Conservation (phyloP, 2,329 filamentous ascomycete genomes). For the Cryoendolithus antarcticus region DNA sequence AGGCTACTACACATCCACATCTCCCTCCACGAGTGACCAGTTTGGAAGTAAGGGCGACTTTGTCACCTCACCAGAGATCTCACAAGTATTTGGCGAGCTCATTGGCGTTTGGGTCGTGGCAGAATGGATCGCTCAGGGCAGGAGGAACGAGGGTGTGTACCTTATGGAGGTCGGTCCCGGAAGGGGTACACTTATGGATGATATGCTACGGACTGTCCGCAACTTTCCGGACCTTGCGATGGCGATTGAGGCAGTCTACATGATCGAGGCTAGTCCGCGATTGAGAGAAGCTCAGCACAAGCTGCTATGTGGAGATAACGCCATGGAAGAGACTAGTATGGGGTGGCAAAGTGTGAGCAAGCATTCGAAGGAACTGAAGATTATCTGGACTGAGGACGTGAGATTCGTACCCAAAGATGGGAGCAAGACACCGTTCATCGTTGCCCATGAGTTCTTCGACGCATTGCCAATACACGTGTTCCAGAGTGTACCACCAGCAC, state of each 20-base stretch:
- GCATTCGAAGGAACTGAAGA: constrained; percentile 54
- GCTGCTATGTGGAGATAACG: constrained; percentile 64
- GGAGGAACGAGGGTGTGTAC: constrained; percentile 60
- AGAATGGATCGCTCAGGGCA: constrained; percentile 90
- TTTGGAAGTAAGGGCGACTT: constrained; percentile 94
- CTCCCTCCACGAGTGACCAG: constrained; percentile 59
- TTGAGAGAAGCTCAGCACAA: constrained; percentile 67
- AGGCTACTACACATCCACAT: constrained; percentile 76
- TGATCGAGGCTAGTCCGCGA: constrained; percentile 83
- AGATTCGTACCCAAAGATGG: constrained; percentile 59
- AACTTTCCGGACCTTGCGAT: constrained; percentile 68
- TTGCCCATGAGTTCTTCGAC: constrained; percentile 98
- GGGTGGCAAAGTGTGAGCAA: constrained; percentile 67
- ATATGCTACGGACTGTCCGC: constrained; percentile 76
- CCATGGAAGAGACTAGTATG: constrained; percentile 56
- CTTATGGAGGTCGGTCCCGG: constrained; percentile 91
- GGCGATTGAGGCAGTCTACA: constrained; percentile 75
- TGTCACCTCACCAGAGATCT: constrained; percentile 93
- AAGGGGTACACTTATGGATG: constrained; percentile 91
- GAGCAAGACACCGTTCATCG: constrained; percentile 73
- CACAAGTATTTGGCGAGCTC: constrained; percentile 90
- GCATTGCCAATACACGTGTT: constrained; percentile 94
- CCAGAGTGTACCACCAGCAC: constrained; percentile 49
- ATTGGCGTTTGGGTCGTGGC: constrained; percentile 89
- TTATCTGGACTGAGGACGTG: constrained; percentile 85